Conservation (phyloP, 345 rosid species). For the Eucalyptus brandiana region DNA sequence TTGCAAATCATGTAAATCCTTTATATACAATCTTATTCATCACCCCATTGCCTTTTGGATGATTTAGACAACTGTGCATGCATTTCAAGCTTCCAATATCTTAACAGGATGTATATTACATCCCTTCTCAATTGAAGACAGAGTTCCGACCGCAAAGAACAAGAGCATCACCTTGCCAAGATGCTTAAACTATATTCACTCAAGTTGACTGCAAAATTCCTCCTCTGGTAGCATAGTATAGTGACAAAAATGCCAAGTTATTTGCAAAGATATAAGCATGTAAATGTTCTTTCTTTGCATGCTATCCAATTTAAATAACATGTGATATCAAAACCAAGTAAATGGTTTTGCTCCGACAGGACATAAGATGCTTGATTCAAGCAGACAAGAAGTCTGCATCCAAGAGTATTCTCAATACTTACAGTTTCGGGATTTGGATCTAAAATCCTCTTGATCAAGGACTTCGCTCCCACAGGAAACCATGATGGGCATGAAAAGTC, state of each 20-base stretch:
- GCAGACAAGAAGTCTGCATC: background rate
- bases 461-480: slow-evolving; percentile 83
- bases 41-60: background rate
- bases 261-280: background rate
- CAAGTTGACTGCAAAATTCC: background rate
- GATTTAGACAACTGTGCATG: background rate
- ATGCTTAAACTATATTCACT: background rate
- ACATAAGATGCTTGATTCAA: background rate
- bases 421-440: slow-evolving; percentile 91
- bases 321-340: background rate
- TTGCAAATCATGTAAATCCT: background rate
- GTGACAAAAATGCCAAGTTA: background rate
- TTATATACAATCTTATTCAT: background rate
- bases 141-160: background rate
- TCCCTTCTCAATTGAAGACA: background rate
- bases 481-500: slow-evolving; percentile 84
- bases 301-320: background rate
- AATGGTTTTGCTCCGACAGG: background rate
- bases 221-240: background rate
- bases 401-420: slow-evolving; percentile 8
- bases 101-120: background rate
- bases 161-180: background rate
- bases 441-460: slow-evolving; percentile 68
- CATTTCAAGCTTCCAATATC: background rate
- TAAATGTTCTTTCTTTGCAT: background rate